These are phyloP conservation scores for Rickenella mellea DNA, from an alignment of 768 basidiomycete genomes.

Conservation along the genomic window DNA sequence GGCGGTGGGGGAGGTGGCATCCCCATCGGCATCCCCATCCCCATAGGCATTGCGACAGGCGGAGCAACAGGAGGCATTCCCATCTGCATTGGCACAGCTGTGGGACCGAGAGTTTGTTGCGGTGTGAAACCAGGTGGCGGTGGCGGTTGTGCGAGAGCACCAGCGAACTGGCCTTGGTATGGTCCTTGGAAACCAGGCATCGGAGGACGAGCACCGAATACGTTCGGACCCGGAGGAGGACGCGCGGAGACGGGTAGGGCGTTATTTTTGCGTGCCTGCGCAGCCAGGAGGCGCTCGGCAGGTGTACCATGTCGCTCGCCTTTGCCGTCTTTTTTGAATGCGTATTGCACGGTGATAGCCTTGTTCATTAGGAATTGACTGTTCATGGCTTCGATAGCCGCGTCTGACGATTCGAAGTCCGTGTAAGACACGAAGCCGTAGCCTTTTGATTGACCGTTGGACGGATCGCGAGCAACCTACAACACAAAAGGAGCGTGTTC, in stretches of 20 bases:
- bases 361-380: constrained; percentile 98
- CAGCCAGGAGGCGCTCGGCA: constrained; percentile 92
- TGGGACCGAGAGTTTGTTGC: constrained; percentile 57
- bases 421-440: constrained; percentile 97
- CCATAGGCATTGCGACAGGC: constrained; percentile 22
- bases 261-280: constrained; percentile 94
- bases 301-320: constrained; percentile 95
- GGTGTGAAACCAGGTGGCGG: constrained; percentile 75
- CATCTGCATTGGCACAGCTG: constrained; percentile 25
- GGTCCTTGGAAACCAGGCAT: constrained; percentile 67
- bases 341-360: constrained; percentile 93
- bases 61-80: constrained; percentile 10
- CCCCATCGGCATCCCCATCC: constrained; percentile 26
- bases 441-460: constrained; percentile 81
- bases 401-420: constrained; percentile 95
- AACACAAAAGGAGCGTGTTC: no score
- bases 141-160: constrained; percentile 66
- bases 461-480: constrained; percentile 87
- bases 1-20: constrained; percentile 17
- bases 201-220: constrained; percentile 56
- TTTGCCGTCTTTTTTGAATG: constrained; percentile 99
- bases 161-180: constrained; percentile 91
- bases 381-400: constrained; percentile 95
- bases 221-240: constrained; percentile 67
- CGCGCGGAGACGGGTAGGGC: constrained; percentile 72